Evolutionary conservation across 2,329 filamentous ascomycete species (phyloP).

Genomic region (Orbilia ellipsospora): DNA sequence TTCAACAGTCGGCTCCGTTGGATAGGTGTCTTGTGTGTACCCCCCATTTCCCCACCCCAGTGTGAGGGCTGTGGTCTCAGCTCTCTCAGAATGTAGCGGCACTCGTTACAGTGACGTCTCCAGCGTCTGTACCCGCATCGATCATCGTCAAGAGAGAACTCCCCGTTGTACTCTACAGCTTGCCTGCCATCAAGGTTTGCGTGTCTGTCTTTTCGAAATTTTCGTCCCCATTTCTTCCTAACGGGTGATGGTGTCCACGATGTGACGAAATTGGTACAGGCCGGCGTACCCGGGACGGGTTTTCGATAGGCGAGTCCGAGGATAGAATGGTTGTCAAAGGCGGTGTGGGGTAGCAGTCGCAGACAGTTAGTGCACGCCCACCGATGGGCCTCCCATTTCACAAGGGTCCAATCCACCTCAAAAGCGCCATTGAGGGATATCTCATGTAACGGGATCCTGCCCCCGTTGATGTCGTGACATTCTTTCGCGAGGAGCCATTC

Average conservation of each 20-base stretch:
- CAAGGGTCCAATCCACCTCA: conserved; percentile 28
- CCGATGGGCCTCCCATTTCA: conserved; percentile 29
- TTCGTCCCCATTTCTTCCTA: conserved; percentile 4
- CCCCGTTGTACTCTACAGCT: too few relatives aligned
- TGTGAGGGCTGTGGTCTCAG: conserved; percentile 19
- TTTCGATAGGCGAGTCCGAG: conserved; percentile 50
- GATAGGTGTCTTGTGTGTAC: conserved; percentile 20
- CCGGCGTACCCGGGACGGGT: conserved; percentile 15
- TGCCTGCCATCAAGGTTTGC: neutral
- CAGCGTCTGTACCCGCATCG: conserved; percentile 33
- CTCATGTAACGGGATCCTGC: conserved; percentile 1
- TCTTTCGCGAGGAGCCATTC: conserved; percentile 51
- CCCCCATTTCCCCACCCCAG: conserved; percentile 2
- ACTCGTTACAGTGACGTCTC: conserved; percentile 51
- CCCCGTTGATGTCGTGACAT: conserved; percentile 30
- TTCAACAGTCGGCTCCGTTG: conserved; percentile 7
- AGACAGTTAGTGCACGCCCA: conserved; percentile 51
- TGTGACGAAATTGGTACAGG: neutral
- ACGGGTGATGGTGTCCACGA: conserved; percentile 26
- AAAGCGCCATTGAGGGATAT: conserved; percentile 12
- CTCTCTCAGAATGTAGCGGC: conserved; percentile 20
- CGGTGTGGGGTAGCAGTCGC: conserved; percentile 36
- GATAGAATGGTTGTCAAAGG: conserved; percentile 54
- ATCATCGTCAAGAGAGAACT: neutral
- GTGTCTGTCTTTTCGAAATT: neutral